Evolutionary conservation across 2,329 filamentous ascomycete genomes (phyloP).

Genomic region (Talaromyces sp.): DNA sequence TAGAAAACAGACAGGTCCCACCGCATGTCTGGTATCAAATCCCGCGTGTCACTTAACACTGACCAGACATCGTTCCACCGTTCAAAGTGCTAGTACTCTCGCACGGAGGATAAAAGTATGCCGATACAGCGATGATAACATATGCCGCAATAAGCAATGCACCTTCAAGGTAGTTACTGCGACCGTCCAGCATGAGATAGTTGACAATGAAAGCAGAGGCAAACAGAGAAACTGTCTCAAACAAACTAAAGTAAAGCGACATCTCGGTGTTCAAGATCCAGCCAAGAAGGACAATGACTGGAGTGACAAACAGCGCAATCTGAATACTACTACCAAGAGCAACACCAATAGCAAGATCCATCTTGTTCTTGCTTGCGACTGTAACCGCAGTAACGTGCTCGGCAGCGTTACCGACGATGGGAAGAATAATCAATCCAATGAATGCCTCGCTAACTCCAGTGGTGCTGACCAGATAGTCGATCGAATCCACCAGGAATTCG

Average conservation of each 20-base stretch:
- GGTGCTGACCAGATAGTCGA: conserved; percentile 62
- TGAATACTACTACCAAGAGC: conserved; percentile 70
- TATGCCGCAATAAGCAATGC: conserved; percentile 63
- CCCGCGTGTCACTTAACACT: background rate
- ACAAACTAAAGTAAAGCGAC: conserved; percentile 81
- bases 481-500: conserved; percentile 68
- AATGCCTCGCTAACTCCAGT: conserved; percentile 62
- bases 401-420: conserved; percentile 71
- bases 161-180: conserved; percentile 84
- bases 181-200: conserved; percentile 79
- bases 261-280: conserved; percentile 68
- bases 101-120: conserved; percentile 64
- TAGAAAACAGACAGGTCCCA: background rate
- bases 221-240: conserved; percentile 85
- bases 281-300: conserved; percentile 68
- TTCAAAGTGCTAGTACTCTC: conserved; percentile 45
- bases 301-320: conserved; percentile 69
- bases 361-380: conserved; percentile 72
- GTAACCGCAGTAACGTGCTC: conserved; percentile 72
- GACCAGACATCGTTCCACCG: conserved; percentile 22
- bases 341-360: conserved; percentile 72
- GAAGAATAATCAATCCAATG: conserved; percentile 69
- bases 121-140: conserved; percentile 65
- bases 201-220: conserved; percentile 83
- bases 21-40: background rate